Evolutionary conservation across 306 rosid species (phyloP), one percentile per base, ranked within the genome.

Genomic region (Vigna angularis): DNA sequence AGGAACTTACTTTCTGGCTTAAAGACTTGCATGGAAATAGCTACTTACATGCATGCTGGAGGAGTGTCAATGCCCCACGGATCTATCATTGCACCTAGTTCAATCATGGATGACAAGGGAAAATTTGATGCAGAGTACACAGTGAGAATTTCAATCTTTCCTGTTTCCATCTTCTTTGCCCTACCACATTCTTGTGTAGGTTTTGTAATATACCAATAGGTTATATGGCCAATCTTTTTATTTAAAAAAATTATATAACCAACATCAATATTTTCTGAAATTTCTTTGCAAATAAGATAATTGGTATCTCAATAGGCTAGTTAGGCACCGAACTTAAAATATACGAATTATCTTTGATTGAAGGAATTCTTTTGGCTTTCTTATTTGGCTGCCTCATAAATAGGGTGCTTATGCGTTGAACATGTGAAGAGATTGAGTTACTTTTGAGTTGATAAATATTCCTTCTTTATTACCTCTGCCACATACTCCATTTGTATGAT

Each of bases 1-100:
- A 91, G 99, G 81, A 95, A 95, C 88, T 87, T 95, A 72, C 98
- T 95, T 81, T 91, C 99, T 87, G 98, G 98, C 72, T 86, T 89
- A 77, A 93, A 83, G 89, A 93, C 96, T 83, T 95, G 99, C 85
- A 34, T 75, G 78, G 99, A 95, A 84, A 92, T 95, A 79, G 84
- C 87, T 78, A 84, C 73, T 66, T 95, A 89, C 85, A 95, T 93
- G 99, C 86, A 88, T 62, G 83, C 84, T 70, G 90, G 91, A 74
- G 95, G 87, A 81, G 88, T 85, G 36, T 87, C 93, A 73, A 67
- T 86, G 79, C 82, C 86, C 57, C 76, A 75, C 26, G 79, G 85
- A 72, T 87, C 89, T 65, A 44, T 72, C 65, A 75, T 48, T 85
- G 85, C 86, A 40, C 77, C 93, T 78, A 86, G 63, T 72, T 89